Conservation (phyloP, 257 asterid species). For the Nemophila menziesii region DNA sequence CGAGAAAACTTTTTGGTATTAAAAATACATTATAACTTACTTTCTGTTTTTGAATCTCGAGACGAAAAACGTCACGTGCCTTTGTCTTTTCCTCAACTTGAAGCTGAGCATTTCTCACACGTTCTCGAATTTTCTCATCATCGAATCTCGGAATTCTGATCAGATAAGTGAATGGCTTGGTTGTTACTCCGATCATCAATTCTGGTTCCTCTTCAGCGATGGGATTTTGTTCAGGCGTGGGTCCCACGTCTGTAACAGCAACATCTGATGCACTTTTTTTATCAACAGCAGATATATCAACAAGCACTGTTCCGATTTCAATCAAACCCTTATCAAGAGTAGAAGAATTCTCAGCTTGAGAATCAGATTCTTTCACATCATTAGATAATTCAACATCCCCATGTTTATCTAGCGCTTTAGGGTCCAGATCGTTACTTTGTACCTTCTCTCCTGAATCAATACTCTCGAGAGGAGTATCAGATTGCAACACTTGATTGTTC, state of each 20-base stretch:
- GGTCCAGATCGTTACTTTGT: not conserved
- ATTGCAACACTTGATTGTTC: not conserved
- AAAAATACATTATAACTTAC: constrained; percentile 23
- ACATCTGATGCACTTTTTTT: constrained; percentile 16
- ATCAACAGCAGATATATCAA: constrained; percentile 16
- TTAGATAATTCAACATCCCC: constrained; percentile 13
- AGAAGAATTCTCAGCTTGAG: constrained; percentile 22
- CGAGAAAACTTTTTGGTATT: not conserved
- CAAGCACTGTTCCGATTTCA: constrained; percentile 22
- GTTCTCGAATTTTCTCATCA: constrained; percentile 48
- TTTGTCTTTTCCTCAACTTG: constrained; percentile 72
- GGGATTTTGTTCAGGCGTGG: constrained; percentile 25
- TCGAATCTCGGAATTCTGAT: constrained; percentile 57
- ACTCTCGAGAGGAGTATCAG: constrained; percentile 4
- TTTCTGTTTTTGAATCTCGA: constrained; percentile 54
- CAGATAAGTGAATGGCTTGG: constrained; percentile 51
- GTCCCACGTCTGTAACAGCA: constrained; percentile 14
- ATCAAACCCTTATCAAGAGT: constrained; percentile 11
- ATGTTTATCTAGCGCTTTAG: constrained; percentile 3
- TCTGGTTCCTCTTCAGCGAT: constrained; percentile 24
- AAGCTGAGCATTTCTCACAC: constrained; percentile 47
- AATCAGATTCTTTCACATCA: constrained; percentile 26
- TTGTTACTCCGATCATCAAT: constrained; percentile 14
- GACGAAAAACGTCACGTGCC: constrained; percentile 52
- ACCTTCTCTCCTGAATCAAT: not conserved